Evolutionary conservation across 345 rosid genomes (phyloP).

Genomic region (Gossypium stocksii): DNA sequence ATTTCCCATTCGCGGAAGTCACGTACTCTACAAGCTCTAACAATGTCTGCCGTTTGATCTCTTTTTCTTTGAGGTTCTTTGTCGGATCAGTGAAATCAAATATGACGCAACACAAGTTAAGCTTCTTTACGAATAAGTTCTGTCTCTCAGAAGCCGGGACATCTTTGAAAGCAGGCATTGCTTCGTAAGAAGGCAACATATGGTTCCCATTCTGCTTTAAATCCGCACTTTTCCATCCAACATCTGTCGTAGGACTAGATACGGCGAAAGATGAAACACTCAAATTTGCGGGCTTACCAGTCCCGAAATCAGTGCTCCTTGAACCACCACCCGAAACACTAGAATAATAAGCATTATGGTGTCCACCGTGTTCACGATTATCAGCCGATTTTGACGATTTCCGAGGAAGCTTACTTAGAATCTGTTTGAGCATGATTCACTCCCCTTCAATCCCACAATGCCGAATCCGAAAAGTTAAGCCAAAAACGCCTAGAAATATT

Average conservation of each 20-base stretch:
- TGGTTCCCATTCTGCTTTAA: slow-evolving; percentile 35
- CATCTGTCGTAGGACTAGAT: slow-evolving; percentile 35
- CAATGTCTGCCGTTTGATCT: slow-evolving; percentile 73
- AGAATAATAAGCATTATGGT: slow-evolving; percentile 28
- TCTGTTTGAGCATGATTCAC: slow-evolving; percentile 66
- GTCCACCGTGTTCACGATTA: slow-evolving; percentile 53
- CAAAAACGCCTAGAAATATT: neutral
- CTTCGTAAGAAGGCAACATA: slow-evolving; percentile 40
- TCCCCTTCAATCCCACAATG: slow-evolving; percentile 12
- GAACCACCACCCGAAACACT: slow-evolving; percentile 35
- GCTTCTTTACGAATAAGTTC: slow-evolving; percentile 62
- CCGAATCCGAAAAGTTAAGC: slow-evolving; percentile 7
- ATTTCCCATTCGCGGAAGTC: slow-evolving; percentile 63
- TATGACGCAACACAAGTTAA: slow-evolving; percentile 59
- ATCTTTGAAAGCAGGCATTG: slow-evolving; percentile 70
- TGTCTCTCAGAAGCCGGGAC: slow-evolving; percentile 72
- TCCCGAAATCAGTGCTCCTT: slow-evolving; percentile 34
- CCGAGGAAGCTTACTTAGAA: slow-evolving; percentile 78
- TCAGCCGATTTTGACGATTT: slow-evolving; percentile 68
- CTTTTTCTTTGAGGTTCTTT: slow-evolving; percentile 73
- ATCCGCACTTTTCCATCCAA: slow-evolving; percentile 35
- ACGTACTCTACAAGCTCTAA: slow-evolving; percentile 79
- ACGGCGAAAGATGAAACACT: slow-evolving; percentile 25
- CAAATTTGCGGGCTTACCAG: slow-evolving; percentile 35
- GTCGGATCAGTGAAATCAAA: slow-evolving; percentile 76